A percentile compares a stretch with the other conserved stretches of the same genome.
Conservation (phyloP, 768 basidiomycete genomes). For the Termitomyces sp. region DNA sequence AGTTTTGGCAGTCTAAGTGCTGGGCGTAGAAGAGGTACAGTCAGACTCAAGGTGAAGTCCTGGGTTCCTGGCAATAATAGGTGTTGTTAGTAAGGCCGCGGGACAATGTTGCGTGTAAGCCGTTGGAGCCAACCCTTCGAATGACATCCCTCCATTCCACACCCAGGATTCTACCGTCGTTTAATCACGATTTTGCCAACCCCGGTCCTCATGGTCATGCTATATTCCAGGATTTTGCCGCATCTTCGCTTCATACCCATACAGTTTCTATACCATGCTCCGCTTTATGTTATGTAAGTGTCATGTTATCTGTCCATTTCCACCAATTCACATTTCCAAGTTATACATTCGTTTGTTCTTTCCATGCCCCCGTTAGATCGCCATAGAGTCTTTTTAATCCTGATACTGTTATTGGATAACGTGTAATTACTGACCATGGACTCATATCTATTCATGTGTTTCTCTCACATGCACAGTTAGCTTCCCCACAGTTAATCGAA, state of each 20-base stretch:
- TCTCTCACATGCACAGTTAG: constrained; percentile 1
- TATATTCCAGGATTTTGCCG: constrained; percentile 2
- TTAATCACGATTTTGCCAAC: not conserved
- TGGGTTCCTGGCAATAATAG: constrained; percentile 58
- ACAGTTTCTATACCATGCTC: constrained; percentile 35
- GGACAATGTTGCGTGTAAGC: not conserved
- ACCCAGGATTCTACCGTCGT: not conserved
- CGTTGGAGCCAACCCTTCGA: not conserved
- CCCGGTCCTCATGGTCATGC: constrained; percentile 4
- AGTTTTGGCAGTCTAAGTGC: constrained; percentile 82
- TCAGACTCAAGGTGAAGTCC: constrained; percentile 56
- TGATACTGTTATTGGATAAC: constrained; percentile 33
- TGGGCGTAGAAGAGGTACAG: constrained; percentile 55
- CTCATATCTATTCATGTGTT: constrained; percentile 1
- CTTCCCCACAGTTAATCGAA: not conserved
- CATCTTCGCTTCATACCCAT: constrained; percentile 29
- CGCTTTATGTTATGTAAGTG: constrained; percentile 15
- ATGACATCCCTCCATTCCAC: not conserved
- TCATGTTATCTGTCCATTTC: not conserved
- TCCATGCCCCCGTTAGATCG: constrained; percentile 8
- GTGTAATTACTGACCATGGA: constrained; percentile 20
- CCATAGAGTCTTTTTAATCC: constrained; percentile 25
- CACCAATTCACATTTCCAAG: not conserved
- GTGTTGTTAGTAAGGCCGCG: constrained; percentile 51
- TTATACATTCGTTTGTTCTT: constrained; percentile 11